Percentiles rank a stretch among this genome's conserved stretches.
These are phyloP conservation scores for Fusarium foetens DNA, from an alignment of 2,329 filamentous ascomycete genomes.

Conservation along the genomic window DNA sequence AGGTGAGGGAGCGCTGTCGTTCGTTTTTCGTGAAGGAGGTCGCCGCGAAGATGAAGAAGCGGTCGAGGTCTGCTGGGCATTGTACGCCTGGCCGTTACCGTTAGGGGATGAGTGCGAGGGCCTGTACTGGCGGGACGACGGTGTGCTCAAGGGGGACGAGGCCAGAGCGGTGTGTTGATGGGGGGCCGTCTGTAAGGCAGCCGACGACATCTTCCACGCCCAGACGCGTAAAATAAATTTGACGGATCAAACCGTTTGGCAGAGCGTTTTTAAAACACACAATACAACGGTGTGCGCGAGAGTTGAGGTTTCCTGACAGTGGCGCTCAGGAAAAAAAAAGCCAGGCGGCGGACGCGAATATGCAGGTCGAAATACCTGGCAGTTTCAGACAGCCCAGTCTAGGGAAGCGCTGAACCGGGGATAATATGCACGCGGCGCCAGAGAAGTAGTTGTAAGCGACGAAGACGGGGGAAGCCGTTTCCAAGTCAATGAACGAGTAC, in stretches of 20 bases:
- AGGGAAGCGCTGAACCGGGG: conserved; percentile 38
- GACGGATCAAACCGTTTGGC: conserved; percentile 16
- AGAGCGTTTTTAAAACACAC: conserved; percentile 10
- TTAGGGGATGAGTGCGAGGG: conserved; percentile 62
- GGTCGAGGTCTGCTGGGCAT: conserved; percentile 61
- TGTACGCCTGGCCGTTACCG: conserved; percentile 64
- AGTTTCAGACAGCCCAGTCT: conserved; percentile 40
- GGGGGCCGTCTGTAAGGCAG: conserved; percentile 69
- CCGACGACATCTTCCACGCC: conserved; percentile 58
- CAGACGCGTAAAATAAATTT: conserved; percentile 37
- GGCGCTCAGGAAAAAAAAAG: conserved; percentile 35
- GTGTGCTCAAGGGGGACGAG: conserved; percentile 60
- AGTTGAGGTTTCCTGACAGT: conserved; percentile 25
- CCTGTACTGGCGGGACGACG: conserved; percentile 63
- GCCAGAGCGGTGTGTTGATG: conserved; percentile 64
- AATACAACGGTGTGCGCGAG: conserved; percentile 21
- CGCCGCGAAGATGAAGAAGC: conserved; percentile 64
- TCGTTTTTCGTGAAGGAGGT: conserved; percentile 62
- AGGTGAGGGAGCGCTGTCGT: conserved; percentile 57
- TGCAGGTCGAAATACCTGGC: conserved; percentile 46
- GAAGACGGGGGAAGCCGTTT: conserved; percentile 30
- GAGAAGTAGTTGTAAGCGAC: conserved; percentile 26
- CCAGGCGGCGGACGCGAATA: conserved; percentile 40
- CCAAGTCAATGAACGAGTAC: conserved; percentile 41
- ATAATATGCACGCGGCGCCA: conserved; percentile 36